Conservation (phyloP, 2,329 filamentous ascomycete genomes). For the Ophiostoma ulmi region DNA sequence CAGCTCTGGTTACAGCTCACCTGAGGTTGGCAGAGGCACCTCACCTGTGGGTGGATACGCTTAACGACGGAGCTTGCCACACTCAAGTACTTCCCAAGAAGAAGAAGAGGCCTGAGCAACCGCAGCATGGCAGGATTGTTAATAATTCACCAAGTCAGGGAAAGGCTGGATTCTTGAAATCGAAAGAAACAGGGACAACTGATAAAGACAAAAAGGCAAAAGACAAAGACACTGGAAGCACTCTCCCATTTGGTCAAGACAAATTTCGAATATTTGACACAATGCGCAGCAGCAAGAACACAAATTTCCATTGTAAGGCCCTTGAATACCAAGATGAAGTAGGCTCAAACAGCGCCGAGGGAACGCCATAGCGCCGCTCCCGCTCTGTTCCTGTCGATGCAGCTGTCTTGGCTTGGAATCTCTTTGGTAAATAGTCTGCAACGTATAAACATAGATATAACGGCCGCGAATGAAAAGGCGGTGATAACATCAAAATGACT, state of each 20-base stretch:
- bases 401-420: background rate
- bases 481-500: background rate
- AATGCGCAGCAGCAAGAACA: background rate
- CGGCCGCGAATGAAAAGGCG: background rate
- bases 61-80: background rate
- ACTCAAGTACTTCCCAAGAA: background rate
- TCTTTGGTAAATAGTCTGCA: background rate
- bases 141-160: too few relatives aligned
- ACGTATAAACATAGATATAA: background rate
- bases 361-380: background rate
- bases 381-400: background rate
- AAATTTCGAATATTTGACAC: background rate
- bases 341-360: background rate
- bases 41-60: too few relatives aligned
- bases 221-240: background rate
- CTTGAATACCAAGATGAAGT: background rate
- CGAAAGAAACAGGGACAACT: background rate
- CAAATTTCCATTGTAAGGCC: background rate
- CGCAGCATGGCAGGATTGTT: background rate
- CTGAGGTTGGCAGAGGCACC: too few relatives aligned
- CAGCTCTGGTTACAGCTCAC: too few relatives aligned
- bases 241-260: background rate
- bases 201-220: background rate
- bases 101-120: background rate
- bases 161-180: background rate